phyloP scores from a whole-genome alignment of 1,284 basidiomycete genomes.

The Tilletia indica region DNA sequence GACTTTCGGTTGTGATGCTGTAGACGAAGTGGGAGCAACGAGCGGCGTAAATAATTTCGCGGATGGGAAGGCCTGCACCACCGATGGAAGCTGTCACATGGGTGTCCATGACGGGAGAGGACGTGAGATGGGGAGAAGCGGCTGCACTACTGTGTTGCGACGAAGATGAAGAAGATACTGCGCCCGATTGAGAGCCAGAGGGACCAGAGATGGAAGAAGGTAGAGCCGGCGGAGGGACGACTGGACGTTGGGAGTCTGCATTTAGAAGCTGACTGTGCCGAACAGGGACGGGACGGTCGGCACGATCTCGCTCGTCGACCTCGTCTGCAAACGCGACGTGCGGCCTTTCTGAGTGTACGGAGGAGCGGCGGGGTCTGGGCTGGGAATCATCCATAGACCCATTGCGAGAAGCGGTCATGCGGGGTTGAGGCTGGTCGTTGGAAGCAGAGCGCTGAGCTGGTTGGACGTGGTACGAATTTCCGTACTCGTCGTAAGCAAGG shows the following conservation, averaged over 20 bases:
- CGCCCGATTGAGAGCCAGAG: too few species aligned
- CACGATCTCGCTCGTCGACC: conserved; percentile 12
- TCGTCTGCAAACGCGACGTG: conserved; percentile 16
- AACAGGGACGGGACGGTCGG: background rate
- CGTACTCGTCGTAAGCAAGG: conserved; percentile 4
- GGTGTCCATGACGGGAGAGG: background rate
- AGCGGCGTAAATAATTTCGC: conserved; percentile 1
- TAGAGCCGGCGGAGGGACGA: background rate
- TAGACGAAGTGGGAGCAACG: background rate
- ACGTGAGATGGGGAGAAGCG: background rate
- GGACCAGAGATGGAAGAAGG: background rate
- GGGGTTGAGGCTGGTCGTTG: background rate
- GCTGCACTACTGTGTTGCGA: background rate
- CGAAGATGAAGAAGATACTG: background rate
- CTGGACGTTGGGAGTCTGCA: background rate
- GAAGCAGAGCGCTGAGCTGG: background rate
- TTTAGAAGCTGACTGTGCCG: background rate
- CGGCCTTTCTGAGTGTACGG: background rate
- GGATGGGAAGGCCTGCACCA: background rate
- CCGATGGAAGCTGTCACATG: conserved; percentile 9
- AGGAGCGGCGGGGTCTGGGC: background rate
- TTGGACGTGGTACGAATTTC: conserved; percentile 3
- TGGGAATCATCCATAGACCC: background rate
- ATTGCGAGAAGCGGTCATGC: background rate
- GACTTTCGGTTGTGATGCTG: background rate